Base-by-base conservation (phyloP, 2,329 filamentous ascomycete species). In the Arthrinium puccinioides region DNA sequence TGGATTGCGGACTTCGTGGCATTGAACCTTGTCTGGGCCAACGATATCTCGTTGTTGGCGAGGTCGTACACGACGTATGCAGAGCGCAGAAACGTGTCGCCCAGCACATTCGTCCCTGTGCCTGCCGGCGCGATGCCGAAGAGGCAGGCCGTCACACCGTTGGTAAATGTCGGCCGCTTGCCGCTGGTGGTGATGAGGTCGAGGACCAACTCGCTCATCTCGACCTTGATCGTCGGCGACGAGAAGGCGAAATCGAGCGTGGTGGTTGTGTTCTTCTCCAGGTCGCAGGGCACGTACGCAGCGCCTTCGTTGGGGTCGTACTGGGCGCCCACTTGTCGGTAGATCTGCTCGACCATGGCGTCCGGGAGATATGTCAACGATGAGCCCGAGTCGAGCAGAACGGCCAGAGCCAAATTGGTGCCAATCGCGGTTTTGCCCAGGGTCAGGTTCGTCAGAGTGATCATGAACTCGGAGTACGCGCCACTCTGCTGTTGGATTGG, bases 61-160 rank as follows among this genome's bases (percentile, higher is more conserved):
- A 87, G 65, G 54, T 87, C 82, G 54, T 84, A 87, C 9, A 88
- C 83, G 11, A 86, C 72, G 48, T 88, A 88, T 0, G 83, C 83
- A 24, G 79, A 82, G 32, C 84, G 70, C 38, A 88, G 64, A 56
- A 88, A 88, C 0, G 83, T 84, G 53, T 87, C 84, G 13, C 84
- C 84, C 20, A 88, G 63, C 3, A 86, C 74, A 29, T 72, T 69
- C n/a, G 72, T 71, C 21, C 69, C 65, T 2, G 57, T 46, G 3
- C 68, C 69, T 2, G 78, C 69, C 2, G 79, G 76, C 3, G 74
- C 67, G 44, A 87, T 72, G 39, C 82, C 83, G 49, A 87, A 84
- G 24, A 81, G 64, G 46, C 83, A 87, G 8, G 77, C 74, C 1
- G 63, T 48, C 9, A 61, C 61, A 39, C 74, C 75, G 47, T 80